Conservation (phyloP, 108 stramenopile genomes). For the Schizochytrium sp. region DNA sequence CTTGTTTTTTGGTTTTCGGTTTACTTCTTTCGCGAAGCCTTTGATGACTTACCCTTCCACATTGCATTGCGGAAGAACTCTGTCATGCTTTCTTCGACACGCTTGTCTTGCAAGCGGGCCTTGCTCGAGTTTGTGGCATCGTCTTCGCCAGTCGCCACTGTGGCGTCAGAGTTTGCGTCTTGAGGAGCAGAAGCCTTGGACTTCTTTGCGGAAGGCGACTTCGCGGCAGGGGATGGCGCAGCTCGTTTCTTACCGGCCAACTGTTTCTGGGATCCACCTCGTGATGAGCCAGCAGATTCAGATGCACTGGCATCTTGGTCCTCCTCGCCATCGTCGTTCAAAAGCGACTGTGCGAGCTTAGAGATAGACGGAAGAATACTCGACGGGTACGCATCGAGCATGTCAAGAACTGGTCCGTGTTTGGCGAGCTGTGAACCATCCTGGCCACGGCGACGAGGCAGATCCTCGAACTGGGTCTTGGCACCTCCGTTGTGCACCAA, state of each 20-base stretch:
- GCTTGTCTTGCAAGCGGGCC: not conserved
- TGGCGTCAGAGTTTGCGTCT: constrained; percentile 24
- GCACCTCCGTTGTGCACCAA: not conserved
- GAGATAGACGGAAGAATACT: constrained; percentile 8
- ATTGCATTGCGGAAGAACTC: not conserved
- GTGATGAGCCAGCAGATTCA: not conserved
- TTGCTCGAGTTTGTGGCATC: not conserved
- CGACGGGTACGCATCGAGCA: constrained; percentile 33
- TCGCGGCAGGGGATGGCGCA: not conserved
- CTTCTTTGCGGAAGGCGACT: constrained; percentile 15
- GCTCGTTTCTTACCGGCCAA: not conserved
- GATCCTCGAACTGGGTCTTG: not conserved
- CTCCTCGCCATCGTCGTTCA: not conserved
- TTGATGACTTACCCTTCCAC: not conserved
- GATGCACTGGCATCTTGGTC: constrained; percentile 1
- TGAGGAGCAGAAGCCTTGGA: not conserved
- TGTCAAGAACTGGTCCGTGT: not conserved
- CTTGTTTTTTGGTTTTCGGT: not conserved
- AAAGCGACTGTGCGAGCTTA: not conserved
- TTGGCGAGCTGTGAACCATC: not conserved
- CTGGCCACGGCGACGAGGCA: not conserved
- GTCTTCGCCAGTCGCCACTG: constrained; percentile 8
- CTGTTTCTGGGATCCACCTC: not conserved
- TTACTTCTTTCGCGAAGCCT: not conserved
- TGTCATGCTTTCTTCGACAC: not conserved